phyloP scores from a whole-genome alignment of 2,329 filamentous ascomycete species.

The Parafenestella ontariensis region DNA sequence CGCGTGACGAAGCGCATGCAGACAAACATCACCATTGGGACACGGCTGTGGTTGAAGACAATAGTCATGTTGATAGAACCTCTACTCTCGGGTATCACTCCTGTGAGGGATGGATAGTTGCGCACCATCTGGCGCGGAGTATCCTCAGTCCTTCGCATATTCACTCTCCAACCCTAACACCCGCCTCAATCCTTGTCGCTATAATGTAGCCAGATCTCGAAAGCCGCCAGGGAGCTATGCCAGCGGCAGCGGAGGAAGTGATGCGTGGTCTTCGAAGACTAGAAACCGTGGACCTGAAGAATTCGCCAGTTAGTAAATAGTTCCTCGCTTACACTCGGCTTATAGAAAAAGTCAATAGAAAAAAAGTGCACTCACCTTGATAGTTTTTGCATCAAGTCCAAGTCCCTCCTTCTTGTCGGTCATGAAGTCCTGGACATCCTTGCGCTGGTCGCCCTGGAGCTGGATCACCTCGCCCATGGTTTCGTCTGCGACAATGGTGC shows the following conservation, averaged over 20 bases:
- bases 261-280: constrained; percentile 12
- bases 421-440: constrained; percentile 98
- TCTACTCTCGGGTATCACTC: constrained; percentile 5
- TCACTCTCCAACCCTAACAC: not conserved
- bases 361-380: constrained; percentile 72
- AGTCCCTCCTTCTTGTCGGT: constrained; percentile 94
- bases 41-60: not conserved
- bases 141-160: not conserved
- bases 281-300: constrained; percentile 47
- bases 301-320: not conserved
- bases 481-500: constrained; percentile 93
- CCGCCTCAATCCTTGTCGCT: not conserved
- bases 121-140: not conserved
- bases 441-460: constrained; percentile 98
- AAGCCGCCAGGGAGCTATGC: not conserved
- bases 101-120: not conserved
- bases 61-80: constrained; percentile 2
- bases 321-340: not conserved
- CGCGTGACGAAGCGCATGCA: not conserved
- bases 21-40: not conserved
- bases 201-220: not conserved
- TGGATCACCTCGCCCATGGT: constrained; percentile 99
- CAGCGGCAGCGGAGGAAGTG: not conserved
- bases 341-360: not conserved
- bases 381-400: constrained; percentile 93